A percentile compares a stretch with the other conserved stretches of the same genome.
Conservation (phyloP, 1,284 basidiomycete species). For the Cutaneotrichosporon mucoides region DNA sequence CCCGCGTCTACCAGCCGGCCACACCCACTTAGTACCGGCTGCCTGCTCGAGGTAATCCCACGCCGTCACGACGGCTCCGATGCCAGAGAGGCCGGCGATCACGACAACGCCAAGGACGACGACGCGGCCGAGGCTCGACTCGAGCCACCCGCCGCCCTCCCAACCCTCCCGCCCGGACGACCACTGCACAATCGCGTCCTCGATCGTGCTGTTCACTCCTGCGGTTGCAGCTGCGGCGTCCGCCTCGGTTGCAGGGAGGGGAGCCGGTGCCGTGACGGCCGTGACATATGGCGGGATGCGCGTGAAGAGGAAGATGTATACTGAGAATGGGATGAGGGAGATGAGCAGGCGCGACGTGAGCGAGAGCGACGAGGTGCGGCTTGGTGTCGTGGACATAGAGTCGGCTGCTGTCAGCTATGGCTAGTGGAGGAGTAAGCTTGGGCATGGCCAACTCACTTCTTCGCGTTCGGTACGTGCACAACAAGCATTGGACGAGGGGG, state of each 20-base stretch:
- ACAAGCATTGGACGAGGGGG: constrained; percentile 45
- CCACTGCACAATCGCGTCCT: constrained; percentile 27
- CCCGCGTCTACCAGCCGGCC: too few species aligned
- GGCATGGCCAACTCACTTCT: constrained; percentile 24
- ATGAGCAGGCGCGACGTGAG: constrained; percentile 37
- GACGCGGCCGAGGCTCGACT: constrained; percentile 43
- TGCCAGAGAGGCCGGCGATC: constrained; percentile 46
- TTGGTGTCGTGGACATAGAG: constrained; percentile 14
- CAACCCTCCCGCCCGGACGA: constrained; percentile 28
- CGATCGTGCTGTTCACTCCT: constrained; percentile 6
- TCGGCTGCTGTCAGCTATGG: constrained; percentile 3
- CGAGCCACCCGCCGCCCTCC: constrained; percentile 44
- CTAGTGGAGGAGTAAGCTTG: too few species aligned
- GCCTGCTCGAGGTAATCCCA: constrained; percentile 44
- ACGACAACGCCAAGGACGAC: constrained; percentile 47
- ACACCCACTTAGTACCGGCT: constrained; percentile 30
- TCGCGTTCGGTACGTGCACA: constrained; percentile 44
- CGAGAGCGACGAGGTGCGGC: constrained; percentile 19
- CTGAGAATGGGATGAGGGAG: constrained; percentile 43
- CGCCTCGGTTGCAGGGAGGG: too few species aligned
- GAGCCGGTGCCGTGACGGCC: constrained; percentile 9
- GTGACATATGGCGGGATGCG: constrained; percentile 48
- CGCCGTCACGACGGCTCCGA: constrained; percentile 45
- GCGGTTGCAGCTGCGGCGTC: too few species aligned
- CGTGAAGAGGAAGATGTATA: constrained; percentile 48